Base-by-base conservation (phyloP, 805 yeast species). In the Ogataea methanolica region DNA sequence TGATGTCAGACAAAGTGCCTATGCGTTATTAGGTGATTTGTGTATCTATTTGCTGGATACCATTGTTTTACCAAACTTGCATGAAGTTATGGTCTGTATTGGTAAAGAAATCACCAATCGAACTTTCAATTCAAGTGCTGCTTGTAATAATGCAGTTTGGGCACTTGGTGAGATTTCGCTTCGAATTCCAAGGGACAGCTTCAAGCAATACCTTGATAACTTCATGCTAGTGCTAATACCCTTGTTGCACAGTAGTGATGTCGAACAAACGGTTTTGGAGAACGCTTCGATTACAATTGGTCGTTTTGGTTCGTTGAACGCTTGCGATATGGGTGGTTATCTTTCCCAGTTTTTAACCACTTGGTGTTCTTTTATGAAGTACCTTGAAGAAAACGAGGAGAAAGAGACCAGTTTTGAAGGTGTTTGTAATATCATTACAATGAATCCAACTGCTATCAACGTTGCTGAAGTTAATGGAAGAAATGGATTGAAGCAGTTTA, bases 1-100 rank as follows among this genome's bases (percentile, higher is more conserved):
- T 52, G 98, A 94, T 64, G 97, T 94, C n/a, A 78, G 97, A 53
- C 99, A 94, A 67, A 80, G 89, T 49, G 88, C 92, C 0, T 89
- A 83, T 69, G 97, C 98, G 0, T 69, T 94, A 33, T 61, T 92
- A 16, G 99, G 99, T 26, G 99, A 94, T 66, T 74, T 94, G 65
- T 86, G 91, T 9, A 88, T 83, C 52, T 75, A 65, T 62, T 70
- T 79, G 31, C 57, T 74, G 57, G 71, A 73, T 46, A 57, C 70
- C 37, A 65, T 79, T 21, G 74, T 80, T 16, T 67, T 54, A 35
- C 80, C 82, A 7, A 66, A 68, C 51, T 58, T 80, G 49, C 73
- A 73, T 52, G 75, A 76, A 40, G 69, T 88, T 19, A 67, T 89
- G 51, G 72, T 80, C n/a, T 75, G 81, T 49, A 81, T 90, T 52